phyloP scores from a whole-genome alignment of 345 rosid species.

The Euphorbia lathyris region DNA sequence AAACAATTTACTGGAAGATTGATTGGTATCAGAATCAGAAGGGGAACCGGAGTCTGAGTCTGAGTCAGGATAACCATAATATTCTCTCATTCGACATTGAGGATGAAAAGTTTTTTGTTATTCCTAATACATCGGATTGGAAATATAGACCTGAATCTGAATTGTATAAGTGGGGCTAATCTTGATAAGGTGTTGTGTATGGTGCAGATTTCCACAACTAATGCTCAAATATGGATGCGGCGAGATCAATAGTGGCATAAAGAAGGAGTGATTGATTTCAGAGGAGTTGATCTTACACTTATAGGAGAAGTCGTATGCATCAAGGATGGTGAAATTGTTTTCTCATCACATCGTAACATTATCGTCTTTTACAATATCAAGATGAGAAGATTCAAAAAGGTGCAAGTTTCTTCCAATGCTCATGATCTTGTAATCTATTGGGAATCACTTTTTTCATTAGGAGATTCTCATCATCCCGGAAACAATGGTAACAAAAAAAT shows the following conservation, averaged over 20 bases:
- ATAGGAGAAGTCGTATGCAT: too few relatives aligned
- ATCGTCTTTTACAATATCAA: too few relatives aligned
- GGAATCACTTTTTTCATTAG: neutral
- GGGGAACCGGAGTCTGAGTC: too few relatives aligned
- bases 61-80: neutral
- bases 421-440: neutral
- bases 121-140: slow-evolving; percentile 2
- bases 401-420: neutral
- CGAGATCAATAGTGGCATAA: too few relatives aligned
- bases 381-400: neutral
- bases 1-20: slow-evolving; percentile 13
- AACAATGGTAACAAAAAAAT: too few relatives aligned
- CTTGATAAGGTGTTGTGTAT: slow-evolving; percentile 7
- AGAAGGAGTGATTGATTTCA: too few relatives aligned
- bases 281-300: too few relatives aligned
- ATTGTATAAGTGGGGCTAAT: neutral
- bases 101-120: neutral
- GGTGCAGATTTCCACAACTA: neutral
- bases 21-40: neutral
- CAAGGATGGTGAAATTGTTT: too few relatives aligned
- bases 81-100: neutral
- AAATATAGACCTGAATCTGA: too few relatives aligned
- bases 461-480: neutral
- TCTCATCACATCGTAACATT: too few relatives aligned
- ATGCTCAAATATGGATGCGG: neutral